Conservation (phyloP, 129 eudicot genomes). For the Calendula officinalis region DNA sequence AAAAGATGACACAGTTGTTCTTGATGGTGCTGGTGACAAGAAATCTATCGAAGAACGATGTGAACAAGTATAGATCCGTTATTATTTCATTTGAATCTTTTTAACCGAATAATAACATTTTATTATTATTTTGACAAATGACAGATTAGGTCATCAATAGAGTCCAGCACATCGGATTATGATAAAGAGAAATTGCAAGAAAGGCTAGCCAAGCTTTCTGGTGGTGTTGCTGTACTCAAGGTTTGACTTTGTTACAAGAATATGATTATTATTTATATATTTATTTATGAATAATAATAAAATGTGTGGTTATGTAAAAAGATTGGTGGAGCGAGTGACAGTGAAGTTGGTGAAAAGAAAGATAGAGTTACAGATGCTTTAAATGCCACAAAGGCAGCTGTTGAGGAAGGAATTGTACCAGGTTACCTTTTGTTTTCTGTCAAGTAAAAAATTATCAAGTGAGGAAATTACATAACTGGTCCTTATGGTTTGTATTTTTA, state of each 20-base stretch:
- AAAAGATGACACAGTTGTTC: constrained; percentile 23
- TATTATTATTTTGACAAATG: too few species aligned
- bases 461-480: too few species aligned
- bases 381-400: constrained; percentile 9
- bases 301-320: neutral
- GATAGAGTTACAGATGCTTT: constrained; percentile 14
- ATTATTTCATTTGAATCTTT: too few species aligned
- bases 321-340: constrained; percentile 6
- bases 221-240: constrained; percentile 14
- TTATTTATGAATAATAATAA: neutral
- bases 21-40: constrained; percentile 27
- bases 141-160: constrained; percentile 6
- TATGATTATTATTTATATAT: too few species aligned
- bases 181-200: constrained; percentile 12
- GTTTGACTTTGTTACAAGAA: neutral
- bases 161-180: constrained; percentile 2
- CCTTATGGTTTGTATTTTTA: neutral
- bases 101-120: too few species aligned
- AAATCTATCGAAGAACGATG: constrained; percentile 20
- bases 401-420: constrained; percentile 6
- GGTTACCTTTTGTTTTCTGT: neutral
- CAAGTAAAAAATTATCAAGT: too few species aligned
- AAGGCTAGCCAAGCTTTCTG: constrained; percentile 3
- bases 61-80: neutral
- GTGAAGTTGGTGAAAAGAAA: constrained; percentile 8